Evolutionary conservation across 2,329 filamentous ascomycete genomes (phyloP), one percentile per base, ranked within the genome.

Genomic region (Colletotrichum godetiae): DNA sequence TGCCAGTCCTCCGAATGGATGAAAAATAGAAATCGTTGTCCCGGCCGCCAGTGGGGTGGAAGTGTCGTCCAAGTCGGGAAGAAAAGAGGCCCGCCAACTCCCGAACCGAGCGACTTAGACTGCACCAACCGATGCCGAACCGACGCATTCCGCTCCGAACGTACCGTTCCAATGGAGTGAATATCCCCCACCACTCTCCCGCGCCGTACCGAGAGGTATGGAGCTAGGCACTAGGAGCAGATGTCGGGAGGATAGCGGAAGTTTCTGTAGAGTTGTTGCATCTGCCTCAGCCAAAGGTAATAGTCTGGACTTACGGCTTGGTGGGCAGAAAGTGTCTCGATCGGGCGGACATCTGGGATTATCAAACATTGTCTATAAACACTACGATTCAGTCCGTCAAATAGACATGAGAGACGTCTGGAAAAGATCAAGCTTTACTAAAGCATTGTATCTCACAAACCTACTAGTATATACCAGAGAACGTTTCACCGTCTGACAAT

Each of bases 101-200:
- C 62, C 68, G 67, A 70, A 4, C 15, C 60, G 37, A 37, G 4
- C 35, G 19, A 22, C 24, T 19, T 24, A 5, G 10, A 22, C 19
- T n/a, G 2, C 5, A 46, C 49, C 19, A n/a, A 24, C 33, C 10
- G 33, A 10, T 62, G 2, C 67, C 68, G 62, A 61, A 31, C 68
- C 68, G 68, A 60, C 13, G 37, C 31, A 3, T 60, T 49, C 13
- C 61, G 22, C 24, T 12, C 61, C 55, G 29, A 66, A 12, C 11
- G 12, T 31, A 15, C 15, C 12, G 24, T 42, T 1, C 35, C 15
- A 42, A 13, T 37, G 35, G 13, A 37, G 13, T n/a, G 42, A 46
- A 19, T 7, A 46, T 67, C 55, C 62, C 62, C 61, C 68, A 53
- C 55, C 31, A 24, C 37, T 33, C 13, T 56, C 3, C 68, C 62